phyloP scores from a whole-genome alignment of 495 filamentous ascomycete genomes.

The Darksidea phi region DNA sequence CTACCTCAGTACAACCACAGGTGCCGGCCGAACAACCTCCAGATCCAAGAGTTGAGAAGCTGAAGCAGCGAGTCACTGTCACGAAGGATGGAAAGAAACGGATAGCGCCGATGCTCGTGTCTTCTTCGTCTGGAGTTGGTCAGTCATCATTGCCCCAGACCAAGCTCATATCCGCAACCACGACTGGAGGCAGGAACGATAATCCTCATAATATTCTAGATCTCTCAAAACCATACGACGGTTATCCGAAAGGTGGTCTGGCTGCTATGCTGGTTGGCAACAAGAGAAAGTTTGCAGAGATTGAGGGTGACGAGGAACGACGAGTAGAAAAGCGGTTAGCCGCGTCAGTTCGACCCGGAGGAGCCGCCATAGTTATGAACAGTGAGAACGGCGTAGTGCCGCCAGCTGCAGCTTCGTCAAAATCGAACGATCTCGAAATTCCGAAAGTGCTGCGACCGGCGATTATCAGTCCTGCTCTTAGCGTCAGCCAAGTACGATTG shows the following conservation, averaged over 20 bases:
- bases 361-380: constrained; percentile 71
- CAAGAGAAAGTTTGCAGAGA: constrained; percentile 74
- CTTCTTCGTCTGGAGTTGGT: constrained; percentile 72
- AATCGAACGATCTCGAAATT: constrained; percentile 18
- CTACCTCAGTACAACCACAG: constrained; percentile 26
- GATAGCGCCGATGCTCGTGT: constrained; percentile 87
- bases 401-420: constrained; percentile 21
- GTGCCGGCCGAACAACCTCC: constrained; percentile 50
- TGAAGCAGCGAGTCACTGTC: constrained; percentile 88
- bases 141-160: constrained; percentile 86
- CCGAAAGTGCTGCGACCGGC: constrained; percentile 88
- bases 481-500: constrained; percentile 80
- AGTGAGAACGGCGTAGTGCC: constrained; percentile 70
- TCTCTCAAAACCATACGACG: constrained; percentile 90
- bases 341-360: constrained; percentile 59
- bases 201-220: constrained; percentile 83
- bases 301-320: constrained; percentile 68
- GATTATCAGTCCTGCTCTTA: constrained; percentile 73
- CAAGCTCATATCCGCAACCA: constrained; percentile 70
- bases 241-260: constrained; percentile 85
- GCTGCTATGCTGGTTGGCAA: constrained; percentile 84
- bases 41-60: constrained; percentile 66
- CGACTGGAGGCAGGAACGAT: constrained; percentile 58
- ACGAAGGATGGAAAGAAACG: constrained; percentile 98
- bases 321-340: constrained; percentile 62